Conservation (phyloP, 305 asterid species). For the Fraxinus paxiana region DNA sequence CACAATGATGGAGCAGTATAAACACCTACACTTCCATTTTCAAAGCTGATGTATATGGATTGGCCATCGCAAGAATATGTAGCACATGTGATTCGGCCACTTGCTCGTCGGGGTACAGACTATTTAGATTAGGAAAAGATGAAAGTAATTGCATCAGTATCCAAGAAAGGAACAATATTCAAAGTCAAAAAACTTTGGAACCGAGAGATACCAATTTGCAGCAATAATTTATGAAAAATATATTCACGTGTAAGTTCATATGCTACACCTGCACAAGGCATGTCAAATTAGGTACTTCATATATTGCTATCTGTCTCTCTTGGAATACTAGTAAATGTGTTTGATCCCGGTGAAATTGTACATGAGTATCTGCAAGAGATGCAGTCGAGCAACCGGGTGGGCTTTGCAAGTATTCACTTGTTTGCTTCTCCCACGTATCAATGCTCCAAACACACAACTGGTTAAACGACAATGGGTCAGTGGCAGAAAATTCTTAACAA, state of each 20-base stretch:
- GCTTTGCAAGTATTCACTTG: constrained; percentile 1
- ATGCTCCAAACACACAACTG: constrained; percentile 27
- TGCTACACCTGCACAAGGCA: constrained; percentile 4
- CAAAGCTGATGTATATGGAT: constrained; percentile 13
- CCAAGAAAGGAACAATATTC: neutral
- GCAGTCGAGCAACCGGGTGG: constrained; percentile 13
- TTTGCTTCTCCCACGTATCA: constrained; percentile 22
- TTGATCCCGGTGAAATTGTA: constrained; percentile 21
- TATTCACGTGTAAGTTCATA: neutral
- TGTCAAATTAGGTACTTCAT: constrained; percentile 20
- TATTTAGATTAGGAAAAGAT: neutral
- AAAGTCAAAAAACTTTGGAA: neutral
- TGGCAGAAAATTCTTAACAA: neutral
- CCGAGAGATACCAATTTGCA: neutral
- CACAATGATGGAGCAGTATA: constrained; percentile 7
- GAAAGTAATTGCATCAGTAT: neutral
- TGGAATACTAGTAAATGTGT: constrained; percentile 20
- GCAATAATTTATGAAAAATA: neutral
- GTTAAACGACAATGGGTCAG: neutral
- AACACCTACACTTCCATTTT: constrained; percentile 13
- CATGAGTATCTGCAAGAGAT: constrained; percentile 16
- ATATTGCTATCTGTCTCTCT: constrained; percentile 23
- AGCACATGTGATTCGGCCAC: constrained; percentile 20
- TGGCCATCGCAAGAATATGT: constrained; percentile 24
- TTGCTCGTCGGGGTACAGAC: constrained; percentile 15